These are phyloP conservation scores for Neurospora sp. DNA, from an alignment of 495 filamentous ascomycete genomes.

Conservation along the genomic window DNA sequence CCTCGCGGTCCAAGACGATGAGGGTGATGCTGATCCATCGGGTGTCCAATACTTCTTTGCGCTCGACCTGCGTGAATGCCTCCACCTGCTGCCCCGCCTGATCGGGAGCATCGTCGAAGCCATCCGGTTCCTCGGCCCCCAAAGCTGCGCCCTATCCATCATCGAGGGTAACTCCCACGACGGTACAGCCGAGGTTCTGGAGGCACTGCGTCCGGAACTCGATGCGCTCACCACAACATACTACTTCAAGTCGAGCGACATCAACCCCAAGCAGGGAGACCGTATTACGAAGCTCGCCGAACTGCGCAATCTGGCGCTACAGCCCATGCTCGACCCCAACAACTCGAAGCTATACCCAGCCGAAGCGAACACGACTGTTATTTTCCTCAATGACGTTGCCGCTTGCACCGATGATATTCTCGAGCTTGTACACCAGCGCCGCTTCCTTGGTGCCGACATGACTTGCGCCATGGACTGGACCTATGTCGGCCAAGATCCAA, in stretches of 20 bases:
- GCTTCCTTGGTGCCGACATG: conserved; percentile 37
- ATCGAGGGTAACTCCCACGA: conserved; percentile 41
- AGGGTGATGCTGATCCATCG: neutral
- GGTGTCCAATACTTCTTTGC: conserved; percentile 36
- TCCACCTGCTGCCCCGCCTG: conserved; percentile 34
- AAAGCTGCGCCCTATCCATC: conserved; percentile 39
- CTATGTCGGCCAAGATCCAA: conserved; percentile 22
- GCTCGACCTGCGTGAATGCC: conserved; percentile 34
- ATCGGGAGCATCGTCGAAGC: conserved; percentile 35
- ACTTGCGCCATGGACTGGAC: conserved; percentile 47
- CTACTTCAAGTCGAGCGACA: conserved; percentile 25
- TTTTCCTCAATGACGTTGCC: conserved; percentile 43
- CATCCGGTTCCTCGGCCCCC: conserved; percentile 37
- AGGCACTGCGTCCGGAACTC: conserved; percentile 22
- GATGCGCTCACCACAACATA: conserved; percentile 24
- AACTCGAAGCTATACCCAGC: conserved; percentile 6
- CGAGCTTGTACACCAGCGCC: conserved; percentile 38
- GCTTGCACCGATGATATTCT: conserved; percentile 44
- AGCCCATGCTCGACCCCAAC: conserved; percentile 24
- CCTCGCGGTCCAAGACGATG: neutral
- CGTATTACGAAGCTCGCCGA: conserved; percentile 33
- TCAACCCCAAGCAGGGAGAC: conserved; percentile 27
- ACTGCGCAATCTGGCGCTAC: conserved; percentile 37
- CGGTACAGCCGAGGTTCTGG: conserved; percentile 40
- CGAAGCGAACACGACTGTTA: conserved; percentile 18